Conservation (phyloP, 352 stramenopile genomes). For the Detonula confervacea region DNA sequence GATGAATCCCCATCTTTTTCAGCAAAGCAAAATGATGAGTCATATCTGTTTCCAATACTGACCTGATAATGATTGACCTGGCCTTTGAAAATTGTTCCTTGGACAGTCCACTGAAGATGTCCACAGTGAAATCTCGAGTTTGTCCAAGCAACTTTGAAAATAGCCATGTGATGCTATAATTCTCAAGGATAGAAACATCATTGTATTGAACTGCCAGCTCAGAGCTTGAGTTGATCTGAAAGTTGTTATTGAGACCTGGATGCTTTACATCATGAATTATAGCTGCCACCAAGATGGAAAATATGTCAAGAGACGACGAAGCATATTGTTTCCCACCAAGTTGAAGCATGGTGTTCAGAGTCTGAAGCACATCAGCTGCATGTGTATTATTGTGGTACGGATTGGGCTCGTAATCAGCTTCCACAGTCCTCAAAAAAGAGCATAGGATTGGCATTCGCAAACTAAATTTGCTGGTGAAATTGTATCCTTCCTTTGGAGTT, state of each 20-base stretch:
- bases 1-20: constrained; percentile 43
- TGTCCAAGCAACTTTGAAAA: constrained; percentile 61
- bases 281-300: constrained; percentile 86
- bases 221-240: constrained; percentile 87
- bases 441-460: constrained; percentile 54
- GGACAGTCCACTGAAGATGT: constrained; percentile 63
- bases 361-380: constrained; percentile 64
- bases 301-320: constrained; percentile 50
- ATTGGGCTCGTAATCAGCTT: constrained; percentile 61
- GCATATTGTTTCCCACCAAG: constrained; percentile 49
- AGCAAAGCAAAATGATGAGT: constrained; percentile 78
- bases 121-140: constrained; percentile 29
- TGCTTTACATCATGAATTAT: constrained; percentile 93
- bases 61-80: constrained; percentile 67
- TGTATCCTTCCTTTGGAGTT: constrained; percentile 31
- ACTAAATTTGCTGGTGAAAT: constrained; percentile 51
- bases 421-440: constrained; percentile 61
- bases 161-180: constrained; percentile 70
- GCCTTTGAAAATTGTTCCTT: constrained; percentile 45
- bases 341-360: constrained; percentile 60
- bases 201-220: constrained; percentile 92
- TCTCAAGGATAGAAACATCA: constrained; percentile 90
- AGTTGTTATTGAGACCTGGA: constrained; percentile 91
- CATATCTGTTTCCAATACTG: constrained; percentile 82
- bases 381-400: constrained; percentile 76